Conservation (phyloP, 352 stramenopile genomes). For the Phytopythium sindhum region DNA sequence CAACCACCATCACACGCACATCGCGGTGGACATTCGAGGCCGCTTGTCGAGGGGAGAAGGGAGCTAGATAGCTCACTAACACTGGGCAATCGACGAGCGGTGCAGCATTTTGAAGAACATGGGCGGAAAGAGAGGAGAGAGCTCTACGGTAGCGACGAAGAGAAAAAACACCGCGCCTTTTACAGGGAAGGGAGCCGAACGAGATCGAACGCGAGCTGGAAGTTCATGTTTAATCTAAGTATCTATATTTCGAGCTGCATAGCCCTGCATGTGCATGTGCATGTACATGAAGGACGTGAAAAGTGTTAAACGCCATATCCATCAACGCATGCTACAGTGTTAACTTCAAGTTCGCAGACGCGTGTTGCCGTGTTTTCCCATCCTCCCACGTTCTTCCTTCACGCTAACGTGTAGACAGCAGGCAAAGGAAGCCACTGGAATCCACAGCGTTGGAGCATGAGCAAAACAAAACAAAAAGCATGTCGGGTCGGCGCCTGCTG, state of each 20-base stretch:
- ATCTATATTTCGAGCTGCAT: conserved; percentile 36
- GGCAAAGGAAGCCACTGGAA: not conserved
- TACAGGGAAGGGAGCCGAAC: conserved; percentile 7
- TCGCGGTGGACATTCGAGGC: not conserved
- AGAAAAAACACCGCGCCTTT: conserved; percentile 1
- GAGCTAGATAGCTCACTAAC: not conserved
- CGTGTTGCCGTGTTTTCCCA: not conserved
- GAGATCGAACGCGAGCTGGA: conserved; percentile 35
- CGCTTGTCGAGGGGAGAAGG: not conserved
- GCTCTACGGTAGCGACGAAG: conserved; percentile 9
- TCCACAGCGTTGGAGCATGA: not conserved
- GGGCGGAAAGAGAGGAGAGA: not conserved
- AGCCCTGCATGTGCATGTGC: no score
- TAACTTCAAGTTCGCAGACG: conserved; percentile 1
- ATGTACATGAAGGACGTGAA: not conserved
- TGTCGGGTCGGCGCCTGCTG: not conserved
- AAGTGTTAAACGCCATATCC: not conserved
- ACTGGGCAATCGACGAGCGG: not conserved
- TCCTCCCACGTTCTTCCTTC: not conserved
- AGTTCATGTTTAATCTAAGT: conserved; percentile 49
- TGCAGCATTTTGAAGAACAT: conserved; percentile 9
- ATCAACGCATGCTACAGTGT: not conserved
- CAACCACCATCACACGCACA: not conserved
- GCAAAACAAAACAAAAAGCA: not conserved
- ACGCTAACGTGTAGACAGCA: not conserved